These are phyloP conservation scores for Lactifluus pinguis DNA, from an alignment of 768 basidiomycete genomes.

Conservation along the genomic window DNA sequence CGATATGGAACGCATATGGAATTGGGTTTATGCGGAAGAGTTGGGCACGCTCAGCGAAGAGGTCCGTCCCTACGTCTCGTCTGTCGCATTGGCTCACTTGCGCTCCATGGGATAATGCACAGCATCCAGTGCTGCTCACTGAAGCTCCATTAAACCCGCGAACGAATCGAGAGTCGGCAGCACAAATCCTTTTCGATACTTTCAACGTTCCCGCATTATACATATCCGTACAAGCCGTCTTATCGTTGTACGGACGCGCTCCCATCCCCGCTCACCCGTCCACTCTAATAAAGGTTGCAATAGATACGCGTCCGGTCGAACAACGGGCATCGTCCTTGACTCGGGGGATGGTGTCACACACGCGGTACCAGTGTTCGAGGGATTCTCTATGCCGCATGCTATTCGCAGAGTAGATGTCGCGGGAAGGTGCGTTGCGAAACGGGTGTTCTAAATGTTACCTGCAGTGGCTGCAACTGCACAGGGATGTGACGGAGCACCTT, in stretches of 20 bases:
- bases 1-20: conserved; percentile 99
- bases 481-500: conserved; percentile 95
- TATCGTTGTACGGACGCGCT: conserved; percentile 67
- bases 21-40: conserved; percentile 94
- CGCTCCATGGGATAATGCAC: conserved; percentile 15
- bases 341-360: conserved; percentile 99
- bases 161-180: conserved; percentile 91
- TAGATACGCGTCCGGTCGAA: conserved; percentile 96
- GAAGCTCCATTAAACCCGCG: conserved; percentile 97
- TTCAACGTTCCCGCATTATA: conserved; percentile 99
- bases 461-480: conserved; percentile 25
- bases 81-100: conserved; percentile 14
- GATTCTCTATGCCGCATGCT: conserved; percentile 98
- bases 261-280: neutral
- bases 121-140: conserved; percentile 97
- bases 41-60: conserved; percentile 94
- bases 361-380: conserved; percentile 97
- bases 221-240: conserved; percentile 93
- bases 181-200: conserved; percentile 99
- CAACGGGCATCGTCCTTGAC: conserved; percentile 98
- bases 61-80: conserved; percentile 36
- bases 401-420: conserved; percentile 95
- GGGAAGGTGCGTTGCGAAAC: conserved; percentile 54
- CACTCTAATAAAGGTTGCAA: neutral
- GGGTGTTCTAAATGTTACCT: neutral